Evolutionary conservation across 2,329 filamentous ascomycete genomes (phyloP), one percentile per base, ranked within the genome.

Genomic region (Aureobasidium zeae): DNA sequence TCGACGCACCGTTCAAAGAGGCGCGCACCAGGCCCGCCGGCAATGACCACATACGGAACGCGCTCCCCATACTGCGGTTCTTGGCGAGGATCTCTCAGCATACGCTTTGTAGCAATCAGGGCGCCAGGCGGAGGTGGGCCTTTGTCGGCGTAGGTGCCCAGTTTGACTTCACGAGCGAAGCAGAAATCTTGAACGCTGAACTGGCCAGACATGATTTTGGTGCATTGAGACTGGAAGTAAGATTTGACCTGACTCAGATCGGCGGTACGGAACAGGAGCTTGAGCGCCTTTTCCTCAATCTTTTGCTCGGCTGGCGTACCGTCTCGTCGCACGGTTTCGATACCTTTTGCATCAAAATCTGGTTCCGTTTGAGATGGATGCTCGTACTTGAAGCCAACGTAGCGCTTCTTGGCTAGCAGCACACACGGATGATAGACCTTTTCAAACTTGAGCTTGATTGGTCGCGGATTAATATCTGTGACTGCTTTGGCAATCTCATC

Each of bases 311-410:
- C 89, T 0, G 89, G 88, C 0, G 88, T 96, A 28, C 91, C 91
- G 59, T 98, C 91, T 36, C 91, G 77, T 2, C 93, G 80, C 6
- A 98, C 89, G 0, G 93, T 98, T 68, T 98, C 93, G 51, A 96
- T 98, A 21, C 93, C 91, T 63, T 98, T 98, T 46, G 91, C 93
- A 59, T 98, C 93, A 52, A 96, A 96, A 1, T 94, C 84, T 0
- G 91, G 89, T 51, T 80, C 77, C 7, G 61, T 67, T 58, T 98
- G 91, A 12, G 74, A 70, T 26, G 74, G 76, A 52, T 72, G 76
- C 58, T 98, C 91, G 65, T 93, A 98, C 60, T 94, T 95, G 71
- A 94, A 95, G 5, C 93, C 93, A 3, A 96, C 93, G 55, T 98
- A 98, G 44, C 91, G 83, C 60, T 98, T 98, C 68, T 98, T 98